Percentiles rank a stretch among this genome's conserved stretches.
phyloP scores from a whole-genome alignment of 768 basidiomycete species.

The Boletus rex-veris region DNA sequence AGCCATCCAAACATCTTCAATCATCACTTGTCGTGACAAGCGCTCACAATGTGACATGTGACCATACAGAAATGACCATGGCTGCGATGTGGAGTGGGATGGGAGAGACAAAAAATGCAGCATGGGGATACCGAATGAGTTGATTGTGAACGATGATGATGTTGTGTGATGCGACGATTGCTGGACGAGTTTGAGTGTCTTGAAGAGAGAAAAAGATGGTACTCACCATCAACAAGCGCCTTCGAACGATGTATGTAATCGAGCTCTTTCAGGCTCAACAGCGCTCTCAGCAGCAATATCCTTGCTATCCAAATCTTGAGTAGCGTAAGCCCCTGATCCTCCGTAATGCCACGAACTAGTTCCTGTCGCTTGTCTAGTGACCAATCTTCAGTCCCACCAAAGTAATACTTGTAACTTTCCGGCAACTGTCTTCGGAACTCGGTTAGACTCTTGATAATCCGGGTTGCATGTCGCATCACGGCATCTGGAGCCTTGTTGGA shows the following conservation, averaged over 20 bases:
- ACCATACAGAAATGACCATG: conserved; percentile 84
- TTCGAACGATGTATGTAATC: conserved; percentile 60
- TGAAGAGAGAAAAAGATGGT: neutral
- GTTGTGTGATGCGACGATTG: conserved; percentile 84
- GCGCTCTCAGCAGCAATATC: conserved; percentile 70
- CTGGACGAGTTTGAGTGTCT: conserved; percentile 35
- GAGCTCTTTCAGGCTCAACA: conserved; percentile 76
- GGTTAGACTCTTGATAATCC: conserved; percentile 75
- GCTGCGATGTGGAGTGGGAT: conserved; percentile 87
- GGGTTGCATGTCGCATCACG: conserved; percentile 71
- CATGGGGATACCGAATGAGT: conserved; percentile 80
- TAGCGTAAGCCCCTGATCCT: conserved; percentile 78
- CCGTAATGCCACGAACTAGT: conserved; percentile 70
- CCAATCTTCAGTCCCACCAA: conserved; percentile 78
- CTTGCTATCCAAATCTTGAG: conserved; percentile 81
- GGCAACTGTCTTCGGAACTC: conserved; percentile 69
- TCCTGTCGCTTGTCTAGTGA: conserved; percentile 57
- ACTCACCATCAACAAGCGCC: conserved; percentile 75
- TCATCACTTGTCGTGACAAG: conserved; percentile 58
- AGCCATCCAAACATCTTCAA: conserved; percentile 84
- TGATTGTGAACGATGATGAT: conserved; percentile 82
- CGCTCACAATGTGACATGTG: conserved; percentile 77
- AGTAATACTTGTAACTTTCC: conserved; percentile 69
- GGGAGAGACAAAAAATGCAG: conserved; percentile 85
- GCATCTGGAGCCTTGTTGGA: conserved; percentile 65